Conservation (phyloP, 768 basidiomycete genomes). For the Suillus luteus region DNA sequence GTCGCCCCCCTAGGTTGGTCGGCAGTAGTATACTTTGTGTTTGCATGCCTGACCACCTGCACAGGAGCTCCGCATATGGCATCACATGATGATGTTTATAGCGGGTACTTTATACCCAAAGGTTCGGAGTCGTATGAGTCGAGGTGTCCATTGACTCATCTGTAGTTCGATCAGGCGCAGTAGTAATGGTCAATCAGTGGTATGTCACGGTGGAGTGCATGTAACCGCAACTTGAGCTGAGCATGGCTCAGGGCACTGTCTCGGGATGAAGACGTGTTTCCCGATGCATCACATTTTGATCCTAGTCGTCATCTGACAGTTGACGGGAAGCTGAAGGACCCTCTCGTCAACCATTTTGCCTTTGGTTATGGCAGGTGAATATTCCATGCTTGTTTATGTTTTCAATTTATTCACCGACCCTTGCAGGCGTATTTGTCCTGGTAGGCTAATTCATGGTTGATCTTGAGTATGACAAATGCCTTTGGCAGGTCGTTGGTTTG, state of each 20-base stretch:
- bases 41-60: background rate
- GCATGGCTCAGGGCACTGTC: slow-evolving; percentile 3
- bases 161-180: background rate
- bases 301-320: slow-evolving; percentile 1
- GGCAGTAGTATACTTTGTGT: background rate
- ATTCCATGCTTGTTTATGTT: background rate
- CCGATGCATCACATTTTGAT: slow-evolving; percentile 6
- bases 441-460: background rate
- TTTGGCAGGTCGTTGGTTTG: slow-evolving; percentile 8
- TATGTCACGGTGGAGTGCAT: background rate
- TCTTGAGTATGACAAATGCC: background rate
- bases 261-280: slow-evolving; percentile 1
- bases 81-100: slow-evolving; percentile 40
- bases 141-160: background rate
- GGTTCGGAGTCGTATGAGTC: slow-evolving; percentile 35
- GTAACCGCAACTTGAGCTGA: background rate
- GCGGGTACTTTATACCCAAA: slow-evolving; percentile 49
- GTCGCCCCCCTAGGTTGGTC: slow-evolving; percentile 26
- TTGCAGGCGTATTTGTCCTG: slow-evolving; percentile 8
- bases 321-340: slow-evolving; percentile 1
- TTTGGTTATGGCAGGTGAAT: slow-evolving; percentile 7
- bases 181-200: slow-evolving; percentile 1
- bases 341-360: background rate
- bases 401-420: background rate
- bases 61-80: slow-evolving; percentile 26